Base-by-base conservation (phyloP, 2,329 filamentous ascomycete species). In the Penicillium aurantiogriseum region DNA sequence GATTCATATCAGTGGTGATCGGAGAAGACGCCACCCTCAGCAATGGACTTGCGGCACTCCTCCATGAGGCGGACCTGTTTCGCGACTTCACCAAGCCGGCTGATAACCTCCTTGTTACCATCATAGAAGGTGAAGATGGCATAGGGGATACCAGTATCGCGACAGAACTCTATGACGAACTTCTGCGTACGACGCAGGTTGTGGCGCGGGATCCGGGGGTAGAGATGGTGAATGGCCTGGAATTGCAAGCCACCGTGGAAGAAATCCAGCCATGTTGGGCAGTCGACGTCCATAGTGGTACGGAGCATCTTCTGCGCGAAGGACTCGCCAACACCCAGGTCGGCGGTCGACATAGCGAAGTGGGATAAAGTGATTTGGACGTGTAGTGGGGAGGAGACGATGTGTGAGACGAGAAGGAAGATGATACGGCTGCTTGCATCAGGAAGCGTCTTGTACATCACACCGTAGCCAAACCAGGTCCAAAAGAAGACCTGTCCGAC, bases 281-380 rank as follows among this genome's bases (percentile, higher is more conserved):
- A 96, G 71, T 94, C 91, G 23, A 96, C 87, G 63, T 96, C 91
- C 91, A 96, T 96, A 13, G 92, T 96, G 1, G 92, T 96, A 64
- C 92, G 87, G 45, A 96, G 81, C 88, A 95, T 94, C 73, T 88
- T 90, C 75, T 96, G 91, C 0, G 92, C 86, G 73, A 96, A 96
- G 0, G 90, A 94, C 72, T 96, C 92, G 51, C 87, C 81, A 1
- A 89, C 86, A 0, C 92, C 92, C 13, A 96, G 81, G 67, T 96
- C 91, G 11, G 90, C 84, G 0, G 92, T 96, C 66, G 90, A 93
- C 92, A 96, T 96, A 63, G 90, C 90, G 74, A 95, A 96, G 75
- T 96, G 92, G 2, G 90, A 94, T 19, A 96, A 83, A 0, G 91
- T 95, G 71, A 96, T 96, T 73, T 96, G 92, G 11, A 93, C 84